phyloP scores from a whole-genome alignment of 306 rosid species.

The Geum urbanum region DNA sequence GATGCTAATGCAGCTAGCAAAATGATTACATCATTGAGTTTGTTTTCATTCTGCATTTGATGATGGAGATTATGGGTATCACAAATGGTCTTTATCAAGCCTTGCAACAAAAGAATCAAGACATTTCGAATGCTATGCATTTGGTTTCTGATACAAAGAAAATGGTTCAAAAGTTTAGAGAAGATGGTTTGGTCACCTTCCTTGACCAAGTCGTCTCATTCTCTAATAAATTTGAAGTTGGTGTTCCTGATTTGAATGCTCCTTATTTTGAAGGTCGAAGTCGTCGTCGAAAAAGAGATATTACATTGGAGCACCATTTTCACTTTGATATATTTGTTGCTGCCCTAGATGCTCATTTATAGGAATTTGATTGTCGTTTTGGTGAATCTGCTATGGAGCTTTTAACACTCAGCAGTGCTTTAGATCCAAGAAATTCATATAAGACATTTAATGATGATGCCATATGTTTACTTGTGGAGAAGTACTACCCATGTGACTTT shows the following conservation, averaged over 20 bases:
- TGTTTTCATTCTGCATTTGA: too few species aligned
- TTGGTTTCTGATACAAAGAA: too few species aligned
- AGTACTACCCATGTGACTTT: neutral
- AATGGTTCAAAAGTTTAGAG: too few species aligned
- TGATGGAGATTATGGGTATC: too few species aligned
- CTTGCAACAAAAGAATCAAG: too few species aligned
- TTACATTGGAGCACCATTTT: neutral
- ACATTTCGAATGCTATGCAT: too few species aligned
- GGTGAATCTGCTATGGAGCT: neutral
- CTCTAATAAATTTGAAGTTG: neutral
- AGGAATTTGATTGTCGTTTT: neutral
- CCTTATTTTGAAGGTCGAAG: neutral
- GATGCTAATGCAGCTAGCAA: neutral
- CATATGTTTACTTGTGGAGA: neutral
- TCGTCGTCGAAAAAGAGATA: neutral
- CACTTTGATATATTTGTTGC: neutral
- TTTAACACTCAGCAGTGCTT: neutral
- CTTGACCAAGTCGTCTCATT: neutral
- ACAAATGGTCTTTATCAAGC: too few species aligned
- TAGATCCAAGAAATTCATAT: neutral
- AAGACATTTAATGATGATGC: neutral
- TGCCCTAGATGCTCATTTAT: neutral
- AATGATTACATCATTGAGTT: neutral
- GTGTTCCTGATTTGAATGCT: neutral
- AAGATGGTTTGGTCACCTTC: too few species aligned